Evolutionary conservation across 768 basidiomycete genomes (phyloP).

Genomic region (Mycena amicta): DNA sequence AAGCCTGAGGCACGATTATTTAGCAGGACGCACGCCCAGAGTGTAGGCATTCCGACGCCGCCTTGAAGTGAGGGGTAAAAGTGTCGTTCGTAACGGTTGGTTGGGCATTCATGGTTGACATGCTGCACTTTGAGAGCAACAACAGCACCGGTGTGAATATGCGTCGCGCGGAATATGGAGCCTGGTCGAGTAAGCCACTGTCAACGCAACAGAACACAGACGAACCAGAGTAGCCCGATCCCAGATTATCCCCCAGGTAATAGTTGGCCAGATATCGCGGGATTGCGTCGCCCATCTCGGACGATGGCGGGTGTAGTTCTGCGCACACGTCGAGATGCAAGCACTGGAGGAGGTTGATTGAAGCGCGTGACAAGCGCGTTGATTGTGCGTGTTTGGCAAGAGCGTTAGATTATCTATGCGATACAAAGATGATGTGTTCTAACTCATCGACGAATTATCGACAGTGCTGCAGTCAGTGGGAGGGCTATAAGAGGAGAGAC

Average conservation of each 20-base stretch:
- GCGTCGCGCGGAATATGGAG: slow-evolving; percentile 64
- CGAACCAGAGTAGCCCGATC: slow-evolving; percentile 75
- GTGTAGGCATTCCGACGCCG: slow-evolving; percentile 69
- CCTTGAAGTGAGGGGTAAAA: slow-evolving; percentile 75
- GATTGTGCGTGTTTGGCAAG: neutral
- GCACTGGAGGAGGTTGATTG: neutral
- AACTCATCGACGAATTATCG: slow-evolving; percentile 4
- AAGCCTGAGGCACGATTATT: too few relatives aligned
- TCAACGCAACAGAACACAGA: neutral
- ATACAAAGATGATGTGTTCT: too few relatives aligned
- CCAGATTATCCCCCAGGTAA: slow-evolving; percentile 58
- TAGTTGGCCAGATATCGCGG: slow-evolving; percentile 60
- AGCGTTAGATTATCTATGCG: too few relatives aligned
- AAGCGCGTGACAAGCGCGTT: too few relatives aligned
- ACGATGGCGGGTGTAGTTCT: slow-evolving; percentile 6
- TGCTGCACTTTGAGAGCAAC: slow-evolving; percentile 78
- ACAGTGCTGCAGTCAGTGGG: slow-evolving; percentile 7
- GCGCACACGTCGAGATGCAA: neutral
- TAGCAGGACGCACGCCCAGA: slow-evolving; percentile 70
- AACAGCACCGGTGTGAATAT: slow-evolving; percentile 58
- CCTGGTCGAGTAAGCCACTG: slow-evolving; percentile 46
- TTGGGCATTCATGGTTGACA: slow-evolving; percentile 72
- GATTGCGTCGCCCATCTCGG: slow-evolving; percentile 21
- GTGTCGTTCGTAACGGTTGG: slow-evolving; percentile 69
- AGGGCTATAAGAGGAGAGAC: slow-evolving; percentile 18